Conservation (phyloP, 2,329 filamentous ascomycete species). For the Aspergillus neotritici region DNA sequence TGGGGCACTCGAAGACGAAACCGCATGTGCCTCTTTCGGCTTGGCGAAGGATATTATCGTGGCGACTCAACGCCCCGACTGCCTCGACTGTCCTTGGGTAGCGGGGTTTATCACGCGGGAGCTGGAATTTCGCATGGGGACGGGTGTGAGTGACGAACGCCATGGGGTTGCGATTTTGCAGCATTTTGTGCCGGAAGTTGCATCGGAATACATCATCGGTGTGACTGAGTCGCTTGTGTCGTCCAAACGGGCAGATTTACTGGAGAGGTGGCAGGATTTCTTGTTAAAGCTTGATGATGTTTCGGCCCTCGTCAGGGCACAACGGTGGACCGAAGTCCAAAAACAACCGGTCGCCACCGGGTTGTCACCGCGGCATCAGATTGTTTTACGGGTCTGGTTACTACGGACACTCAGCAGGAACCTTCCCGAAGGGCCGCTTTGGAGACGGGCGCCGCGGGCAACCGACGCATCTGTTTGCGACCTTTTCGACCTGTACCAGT, state of each 20-base stretch:
- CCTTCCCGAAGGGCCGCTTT: slow-evolving; percentile 15
- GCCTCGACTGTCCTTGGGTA: slow-evolving; percentile 16
- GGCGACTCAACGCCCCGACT: slow-evolving; percentile 18
- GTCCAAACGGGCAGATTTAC: slow-evolving; percentile 12
- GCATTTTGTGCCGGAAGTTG: slow-evolving; percentile 19
- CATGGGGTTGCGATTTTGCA: slow-evolving; percentile 18
- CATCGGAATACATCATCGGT: slow-evolving; percentile 24
- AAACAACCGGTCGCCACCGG: background rate
- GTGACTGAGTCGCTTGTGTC: slow-evolving; percentile 30
- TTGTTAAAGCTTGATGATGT: slow-evolving; percentile 18
- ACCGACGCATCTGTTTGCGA: slow-evolving; percentile 18
- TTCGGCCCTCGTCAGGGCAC: slow-evolving; percentile 18
- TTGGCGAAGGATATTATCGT: slow-evolving; percentile 29
- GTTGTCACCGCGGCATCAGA: slow-evolving; percentile 19
- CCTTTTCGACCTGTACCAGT: slow-evolving; percentile 27
- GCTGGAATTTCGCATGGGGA: slow-evolving; percentile 14
- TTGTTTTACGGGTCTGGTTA: slow-evolving; percentile 31
- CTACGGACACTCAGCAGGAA: slow-evolving; percentile 23
- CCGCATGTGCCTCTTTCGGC: slow-evolving; percentile 11
- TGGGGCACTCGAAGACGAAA: slow-evolving; percentile 18
- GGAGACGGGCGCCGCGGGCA: slow-evolving; percentile 12
- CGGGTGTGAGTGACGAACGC: slow-evolving; percentile 4
- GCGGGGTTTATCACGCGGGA: slow-evolving; percentile 24
- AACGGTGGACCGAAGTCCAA: slow-evolving; percentile 21
- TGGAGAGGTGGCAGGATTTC: slow-evolving; percentile 30